Evolutionary conservation across 192 early-diverging fungal species (phyloP).

Genomic region (Phlyctochytrium arcticum): DNA sequence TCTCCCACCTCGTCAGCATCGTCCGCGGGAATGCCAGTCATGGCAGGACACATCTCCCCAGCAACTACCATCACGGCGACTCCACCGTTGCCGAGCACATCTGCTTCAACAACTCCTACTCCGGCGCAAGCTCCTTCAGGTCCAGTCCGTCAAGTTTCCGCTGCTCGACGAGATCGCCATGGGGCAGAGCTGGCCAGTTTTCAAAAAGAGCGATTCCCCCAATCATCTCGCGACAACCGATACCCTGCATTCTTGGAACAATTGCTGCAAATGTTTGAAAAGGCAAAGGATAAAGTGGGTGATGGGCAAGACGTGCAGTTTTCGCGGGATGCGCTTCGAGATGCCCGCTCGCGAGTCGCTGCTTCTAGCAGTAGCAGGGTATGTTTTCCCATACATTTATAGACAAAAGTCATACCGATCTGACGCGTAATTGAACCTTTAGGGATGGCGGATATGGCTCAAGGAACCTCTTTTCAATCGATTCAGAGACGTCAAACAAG

Average conservation of each 20-base stretch:
- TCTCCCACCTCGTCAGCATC: no score
- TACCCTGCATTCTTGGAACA: slow-evolving; percentile 28
- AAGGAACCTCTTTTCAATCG: slow-evolving; percentile 21
- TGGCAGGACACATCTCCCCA: no score
- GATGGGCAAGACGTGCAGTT: slow-evolving; percentile 15
- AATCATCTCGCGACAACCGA: slow-evolving; percentile 20
- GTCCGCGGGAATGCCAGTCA: no score
- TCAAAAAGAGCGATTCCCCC: slow-evolving; percentile 25
- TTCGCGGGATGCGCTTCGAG: slow-evolving; percentile 2
- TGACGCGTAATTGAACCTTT: not conserved
- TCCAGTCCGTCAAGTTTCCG: not conserved
- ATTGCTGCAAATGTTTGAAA: slow-evolving; percentile 14
- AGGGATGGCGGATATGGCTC: slow-evolving; percentile 31
- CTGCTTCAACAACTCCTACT: not conserved
- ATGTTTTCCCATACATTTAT: not conserved
- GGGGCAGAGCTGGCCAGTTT: slow-evolving; percentile 21
- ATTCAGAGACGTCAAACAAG: slow-evolving; percentile 22
- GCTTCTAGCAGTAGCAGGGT: slow-evolving; percentile 7
- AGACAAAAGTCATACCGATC: not conserved
- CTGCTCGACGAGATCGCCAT: slow-evolving; percentile 13
- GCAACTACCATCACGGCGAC: not conserved
- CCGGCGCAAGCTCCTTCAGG: no score
- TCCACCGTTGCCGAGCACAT: not conserved
- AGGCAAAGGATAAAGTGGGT: slow-evolving; percentile 4
- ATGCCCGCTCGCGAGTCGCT: slow-evolving; percentile 8